phyloP scores from a whole-genome alignment of 2,329 filamentous ascomycete species.

The Aspergillus ochraceus region DNA sequence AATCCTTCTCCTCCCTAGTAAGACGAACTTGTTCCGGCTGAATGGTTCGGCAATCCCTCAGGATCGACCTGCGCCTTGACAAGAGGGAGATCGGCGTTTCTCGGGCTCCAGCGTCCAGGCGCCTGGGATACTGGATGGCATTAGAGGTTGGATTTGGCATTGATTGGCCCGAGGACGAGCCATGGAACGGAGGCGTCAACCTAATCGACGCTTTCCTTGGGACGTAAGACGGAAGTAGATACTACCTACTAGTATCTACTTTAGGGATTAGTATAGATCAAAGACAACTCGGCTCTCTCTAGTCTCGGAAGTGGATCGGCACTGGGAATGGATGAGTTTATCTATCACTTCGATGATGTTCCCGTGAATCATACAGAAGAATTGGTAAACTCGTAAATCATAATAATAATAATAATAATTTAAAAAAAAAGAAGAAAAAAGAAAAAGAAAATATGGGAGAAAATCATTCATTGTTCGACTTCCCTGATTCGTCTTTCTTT shows the following conservation, averaged over 20 bases:
- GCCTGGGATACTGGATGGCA: background rate
- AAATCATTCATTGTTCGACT: background rate
- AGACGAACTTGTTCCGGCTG: background rate
- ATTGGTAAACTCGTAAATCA: too few relatives aligned
- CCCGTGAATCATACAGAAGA: too few relatives aligned
- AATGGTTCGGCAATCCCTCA: slow-evolving; percentile 3
- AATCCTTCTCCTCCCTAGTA: background rate
- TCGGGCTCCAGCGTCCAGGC: background rate
- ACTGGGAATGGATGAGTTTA: too few relatives aligned
- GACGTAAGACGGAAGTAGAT: too few relatives aligned
- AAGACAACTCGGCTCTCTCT: too few relatives aligned
- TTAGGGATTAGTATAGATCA: too few relatives aligned
- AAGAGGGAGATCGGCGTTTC: background rate
- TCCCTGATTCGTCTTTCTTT: background rate
- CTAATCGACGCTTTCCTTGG: background rate
- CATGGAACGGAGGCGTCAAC: background rate
- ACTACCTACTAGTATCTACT: too few relatives aligned
- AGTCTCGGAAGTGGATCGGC: too few relatives aligned
- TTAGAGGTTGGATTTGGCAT: background rate
- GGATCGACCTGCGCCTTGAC: background rate
- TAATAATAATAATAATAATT: background rate
- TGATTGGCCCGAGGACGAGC: background rate
- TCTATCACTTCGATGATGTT: too few relatives aligned
- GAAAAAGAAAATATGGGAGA: background rate
- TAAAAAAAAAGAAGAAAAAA: background rate